A percentile compares a stretch with the other conserved stretches of the same genome.
phyloP scores from a whole-genome alignment of 305 asterid species.

The Solanum chacoense region DNA sequence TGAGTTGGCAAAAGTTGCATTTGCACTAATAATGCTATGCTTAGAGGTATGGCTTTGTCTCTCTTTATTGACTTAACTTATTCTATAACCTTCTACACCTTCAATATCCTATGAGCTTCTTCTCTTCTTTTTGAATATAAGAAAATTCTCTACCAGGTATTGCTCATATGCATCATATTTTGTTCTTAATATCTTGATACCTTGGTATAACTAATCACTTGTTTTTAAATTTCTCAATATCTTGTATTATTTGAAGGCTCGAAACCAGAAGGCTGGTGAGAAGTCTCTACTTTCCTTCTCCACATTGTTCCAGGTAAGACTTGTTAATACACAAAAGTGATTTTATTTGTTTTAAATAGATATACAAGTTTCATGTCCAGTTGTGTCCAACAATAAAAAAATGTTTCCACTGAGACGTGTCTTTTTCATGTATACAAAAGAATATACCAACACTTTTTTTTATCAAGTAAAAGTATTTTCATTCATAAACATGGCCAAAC shows the following conservation, averaged over 20 bases:
- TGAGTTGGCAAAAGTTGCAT: slow-evolving; percentile 61
- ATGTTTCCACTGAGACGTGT: background rate
- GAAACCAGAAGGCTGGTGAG: slow-evolving; percentile 86
- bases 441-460: background rate
- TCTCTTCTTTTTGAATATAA: background rate
- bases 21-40: slow-evolving; percentile 83
- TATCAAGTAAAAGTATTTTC: background rate
- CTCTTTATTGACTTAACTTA: background rate
- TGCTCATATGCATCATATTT: background rate
- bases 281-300: slow-evolving; percentile 81
- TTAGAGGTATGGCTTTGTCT: slow-evolving; percentile 48
- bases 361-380: background rate
- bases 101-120: background rate
- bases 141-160: background rate
- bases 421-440: background rate
- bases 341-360: background rate
- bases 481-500: background rate
- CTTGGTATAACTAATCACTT: background rate
- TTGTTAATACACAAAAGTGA: background rate
- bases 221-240: background rate
- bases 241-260: slow-evolving; percentile 40
- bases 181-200: background rate
- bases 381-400: background rate
- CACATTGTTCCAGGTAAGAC: slow-evolving; percentile 72
- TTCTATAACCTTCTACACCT: background rate